Percentiles rank a stretch among this genome's conserved stretches.
Evolutionary conservation across 208 protist genomes (phyloP).

Genomic region (Trypanosoma brucei): DNA sequence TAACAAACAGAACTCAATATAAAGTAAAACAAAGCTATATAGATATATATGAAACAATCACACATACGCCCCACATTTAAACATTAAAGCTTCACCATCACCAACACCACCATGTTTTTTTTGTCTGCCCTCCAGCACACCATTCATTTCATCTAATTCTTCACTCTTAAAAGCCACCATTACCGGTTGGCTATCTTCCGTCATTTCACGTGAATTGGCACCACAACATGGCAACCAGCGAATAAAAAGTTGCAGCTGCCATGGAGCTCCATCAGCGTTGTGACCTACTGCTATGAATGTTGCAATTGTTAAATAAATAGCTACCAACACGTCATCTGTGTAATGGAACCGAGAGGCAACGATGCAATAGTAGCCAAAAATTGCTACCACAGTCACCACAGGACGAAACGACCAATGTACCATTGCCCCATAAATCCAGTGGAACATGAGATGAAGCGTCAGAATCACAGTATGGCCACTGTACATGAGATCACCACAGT

Average conservation of each 20-base stretch:
- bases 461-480: background rate
- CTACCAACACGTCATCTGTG: slow-evolving; percentile 81
- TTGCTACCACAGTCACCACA: slow-evolving; percentile 25
- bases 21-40: background rate
- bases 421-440: slow-evolving; percentile 62
- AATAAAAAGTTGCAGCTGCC: slow-evolving; percentile 73
- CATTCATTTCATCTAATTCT: background rate
- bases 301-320: slow-evolving; percentile 44
- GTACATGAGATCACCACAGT: background rate
- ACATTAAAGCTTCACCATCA: background rate
- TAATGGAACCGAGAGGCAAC: slow-evolving; percentile 84
- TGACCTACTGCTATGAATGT: slow-evolving; percentile 67
- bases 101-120: background rate
- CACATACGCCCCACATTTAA: background rate
- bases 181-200: slow-evolving; percentile 2
- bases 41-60: background rate
- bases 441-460: background rate
- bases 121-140: background rate
- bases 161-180: background rate
- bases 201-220: slow-evolving; percentile 18
- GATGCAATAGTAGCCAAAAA: slow-evolving; percentile 63
- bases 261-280: slow-evolving; percentile 52
- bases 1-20: background rate
- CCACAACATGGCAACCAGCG: slow-evolving; percentile 68
- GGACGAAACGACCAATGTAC: slow-evolving; percentile 36